These are phyloP conservation scores for Nicotiana paniculata DNA, from an alignment of 257 asterid genomes.

Conservation along the genomic window DNA sequence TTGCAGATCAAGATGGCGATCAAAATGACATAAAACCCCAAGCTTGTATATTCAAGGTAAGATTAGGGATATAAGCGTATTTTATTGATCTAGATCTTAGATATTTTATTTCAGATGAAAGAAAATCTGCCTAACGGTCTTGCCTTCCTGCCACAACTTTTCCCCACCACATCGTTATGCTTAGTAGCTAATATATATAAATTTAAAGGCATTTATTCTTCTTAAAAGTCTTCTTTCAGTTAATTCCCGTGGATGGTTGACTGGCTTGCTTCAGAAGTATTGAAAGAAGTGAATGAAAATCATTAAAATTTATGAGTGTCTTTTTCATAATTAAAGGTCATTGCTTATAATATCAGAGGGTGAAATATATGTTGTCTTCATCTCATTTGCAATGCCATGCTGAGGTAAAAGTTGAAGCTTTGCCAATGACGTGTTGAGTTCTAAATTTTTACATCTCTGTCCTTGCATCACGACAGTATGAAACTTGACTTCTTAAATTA, in stretches of 20 bases:
- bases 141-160: neutral
- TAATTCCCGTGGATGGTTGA: neutral
- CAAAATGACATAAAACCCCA: conserved; percentile 75
- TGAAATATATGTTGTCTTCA: neutral
- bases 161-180: neutral
- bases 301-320: no score
- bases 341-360: neutral
- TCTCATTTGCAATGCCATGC: neutral
- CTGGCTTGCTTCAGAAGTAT: no score
- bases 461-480: no score
- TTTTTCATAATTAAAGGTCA: neutral
- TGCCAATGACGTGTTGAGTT: no score
- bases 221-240: neutral
- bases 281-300: no score
- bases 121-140: neutral
- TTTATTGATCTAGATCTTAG: neutral
- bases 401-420: no score
- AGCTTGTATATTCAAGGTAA: conserved; percentile 98
- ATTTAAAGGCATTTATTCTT: neutral
- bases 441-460: no score
- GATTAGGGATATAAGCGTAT: neutral
- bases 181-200: neutral
- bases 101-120: neutral
- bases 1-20: conserved; percentile 83
- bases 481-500: no score